phyloP scores from a whole-genome alignment of 192 early-diverging fungal genomes.

The Paraglomus brasilianum region DNA sequence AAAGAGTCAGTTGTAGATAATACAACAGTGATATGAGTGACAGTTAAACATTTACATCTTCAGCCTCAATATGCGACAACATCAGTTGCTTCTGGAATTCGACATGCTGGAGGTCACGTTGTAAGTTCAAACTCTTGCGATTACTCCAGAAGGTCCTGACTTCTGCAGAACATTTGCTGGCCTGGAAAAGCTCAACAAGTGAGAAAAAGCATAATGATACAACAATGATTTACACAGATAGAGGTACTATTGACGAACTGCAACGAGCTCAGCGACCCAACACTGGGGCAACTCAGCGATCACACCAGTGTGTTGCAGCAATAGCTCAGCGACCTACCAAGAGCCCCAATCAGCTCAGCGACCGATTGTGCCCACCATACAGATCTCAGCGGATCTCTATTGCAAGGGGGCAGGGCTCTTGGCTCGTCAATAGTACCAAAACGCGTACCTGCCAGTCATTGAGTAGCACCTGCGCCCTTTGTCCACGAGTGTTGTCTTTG shows the following conservation, averaged over 20 bases:
- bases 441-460: slow-evolving; percentile 22
- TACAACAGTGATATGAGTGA: slow-evolving; percentile 22
- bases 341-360: slow-evolving; percentile 32
- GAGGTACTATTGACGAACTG: slow-evolving; percentile 21
- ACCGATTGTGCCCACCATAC: slow-evolving; percentile 26
- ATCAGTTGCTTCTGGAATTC: too few species aligned
- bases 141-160: too few species aligned
- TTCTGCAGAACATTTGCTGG: too few species aligned
- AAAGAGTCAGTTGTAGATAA: slow-evolving; percentile 3
- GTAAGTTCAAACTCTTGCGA: too few species aligned
- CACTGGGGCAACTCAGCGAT: slow-evolving; percentile 24
- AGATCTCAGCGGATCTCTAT: slow-evolving; percentile 11
- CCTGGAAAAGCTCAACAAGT: slow-evolving; percentile 18
- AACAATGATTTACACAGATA: neutral
- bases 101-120: too few species aligned
- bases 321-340: slow-evolving; percentile 31
- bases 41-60: too few species aligned
- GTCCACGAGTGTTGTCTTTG: neutral
- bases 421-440: slow-evolving; percentile 24
- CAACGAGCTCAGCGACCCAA: slow-evolving; percentile 32
- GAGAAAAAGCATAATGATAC: neutral
- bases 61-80: too few species aligned
- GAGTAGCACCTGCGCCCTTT: slow-evolving; percentile 28
- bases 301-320: slow-evolving; percentile 30
- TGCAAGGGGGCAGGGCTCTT: slow-evolving; percentile 24